Percentiles rank a stretch among this genome's conserved stretches.
Conservation (phyloP, 2,329 filamentous ascomycete species). For the Cylindrodendrum hubeiense region DNA sequence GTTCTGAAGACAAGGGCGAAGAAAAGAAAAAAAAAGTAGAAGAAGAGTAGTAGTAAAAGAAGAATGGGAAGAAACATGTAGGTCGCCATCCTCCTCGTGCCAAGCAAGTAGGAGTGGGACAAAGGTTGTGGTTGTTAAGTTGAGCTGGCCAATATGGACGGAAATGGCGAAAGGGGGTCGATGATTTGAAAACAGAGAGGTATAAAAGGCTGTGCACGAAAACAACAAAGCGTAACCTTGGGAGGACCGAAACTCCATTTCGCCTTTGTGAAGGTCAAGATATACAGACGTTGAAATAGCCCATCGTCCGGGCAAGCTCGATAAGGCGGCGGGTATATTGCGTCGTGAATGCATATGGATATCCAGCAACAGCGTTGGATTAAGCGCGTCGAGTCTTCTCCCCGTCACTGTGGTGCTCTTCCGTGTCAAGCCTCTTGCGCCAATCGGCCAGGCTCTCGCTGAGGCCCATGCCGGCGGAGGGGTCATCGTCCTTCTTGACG, state of each 20-base stretch:
- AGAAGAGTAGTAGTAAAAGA: conserved; percentile 23
- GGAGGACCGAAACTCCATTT: conserved; percentile 45
- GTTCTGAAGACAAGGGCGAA: conserved; percentile 33
- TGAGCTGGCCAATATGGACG: conserved; percentile 28
- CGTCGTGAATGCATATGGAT: conserved; percentile 47
- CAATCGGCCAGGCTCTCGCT: conserved; percentile 83
- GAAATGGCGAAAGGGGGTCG: conserved; percentile 22
- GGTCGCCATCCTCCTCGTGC: conserved; percentile 13
- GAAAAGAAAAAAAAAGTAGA: conserved; percentile 27
- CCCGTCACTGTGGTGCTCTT: conserved; percentile 51
- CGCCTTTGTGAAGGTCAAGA: conserved; percentile 41
- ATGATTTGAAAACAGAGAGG: conserved; percentile 26
- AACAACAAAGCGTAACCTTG: conserved; percentile 31
- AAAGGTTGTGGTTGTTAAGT: conserved; percentile 14
- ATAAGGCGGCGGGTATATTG: conserved; percentile 49
- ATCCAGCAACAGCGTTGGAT: conserved; percentile 40
- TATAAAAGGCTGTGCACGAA: conserved; percentile 34
- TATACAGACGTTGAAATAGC: conserved; percentile 37
- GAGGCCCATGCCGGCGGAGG: conserved; percentile 59
- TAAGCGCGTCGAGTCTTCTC: conserved; percentile 45
- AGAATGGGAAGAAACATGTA: conserved; percentile 34
- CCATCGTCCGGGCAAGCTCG: conserved; percentile 36
- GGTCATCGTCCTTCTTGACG: conserved; percentile 60
- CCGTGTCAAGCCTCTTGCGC: conserved; percentile 79
- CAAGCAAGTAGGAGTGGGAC: conserved; percentile 22